Evolutionary conservation across 805 yeast species (phyloP).

Genomic region (Wickerhamiella qilinensis): DNA sequence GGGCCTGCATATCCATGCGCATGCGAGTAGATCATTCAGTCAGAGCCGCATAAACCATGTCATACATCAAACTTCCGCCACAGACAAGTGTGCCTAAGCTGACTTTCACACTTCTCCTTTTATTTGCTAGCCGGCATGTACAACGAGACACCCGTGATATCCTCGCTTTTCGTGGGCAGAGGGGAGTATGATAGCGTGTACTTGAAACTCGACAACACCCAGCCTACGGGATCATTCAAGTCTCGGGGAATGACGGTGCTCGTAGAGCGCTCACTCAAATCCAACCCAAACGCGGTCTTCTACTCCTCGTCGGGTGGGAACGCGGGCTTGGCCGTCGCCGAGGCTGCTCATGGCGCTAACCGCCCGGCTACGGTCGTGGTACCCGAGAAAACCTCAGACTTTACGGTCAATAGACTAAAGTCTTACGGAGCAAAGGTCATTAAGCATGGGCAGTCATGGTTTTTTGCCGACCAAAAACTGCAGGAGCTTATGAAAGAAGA

Average conservation of each 20-base stretch:
- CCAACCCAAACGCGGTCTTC: constrained; percentile 19
- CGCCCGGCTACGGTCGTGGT: constrained; percentile 41
- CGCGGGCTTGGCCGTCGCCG: constrained; percentile 95
- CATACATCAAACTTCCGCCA: too few relatives aligned
- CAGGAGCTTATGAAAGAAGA: constrained; percentile 64
- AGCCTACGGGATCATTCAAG: constrained; percentile 88
- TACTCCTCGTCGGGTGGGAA: constrained; percentile 85
- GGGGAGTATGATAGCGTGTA: constrained; percentile 59
- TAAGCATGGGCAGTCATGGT: constrained; percentile 58
- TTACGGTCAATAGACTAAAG: constrained; percentile 31
- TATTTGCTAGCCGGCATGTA: constrained; percentile 5
- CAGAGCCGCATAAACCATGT: too few relatives aligned
- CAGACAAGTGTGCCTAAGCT: too few relatives aligned
- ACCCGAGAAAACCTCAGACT: constrained; percentile 32
- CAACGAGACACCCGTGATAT: constrained; percentile 43
- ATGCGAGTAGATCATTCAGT: too few relatives aligned
- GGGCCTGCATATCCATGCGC: too few relatives aligned
- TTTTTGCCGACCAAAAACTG: constrained; percentile 59
- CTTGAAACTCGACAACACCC: constrained; percentile 69
- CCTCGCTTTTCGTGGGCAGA: constrained; percentile 54
- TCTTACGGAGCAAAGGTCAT: constrained; percentile 36
- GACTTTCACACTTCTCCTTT: not conserved
- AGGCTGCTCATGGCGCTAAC: constrained; percentile 56
- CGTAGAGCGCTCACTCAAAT: constrained; percentile 30
- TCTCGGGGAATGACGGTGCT: constrained; percentile 31